phyloP scores from a whole-genome alignment of 164 flowering plant genomes.

The Dillenia suffruticosa region DNA sequence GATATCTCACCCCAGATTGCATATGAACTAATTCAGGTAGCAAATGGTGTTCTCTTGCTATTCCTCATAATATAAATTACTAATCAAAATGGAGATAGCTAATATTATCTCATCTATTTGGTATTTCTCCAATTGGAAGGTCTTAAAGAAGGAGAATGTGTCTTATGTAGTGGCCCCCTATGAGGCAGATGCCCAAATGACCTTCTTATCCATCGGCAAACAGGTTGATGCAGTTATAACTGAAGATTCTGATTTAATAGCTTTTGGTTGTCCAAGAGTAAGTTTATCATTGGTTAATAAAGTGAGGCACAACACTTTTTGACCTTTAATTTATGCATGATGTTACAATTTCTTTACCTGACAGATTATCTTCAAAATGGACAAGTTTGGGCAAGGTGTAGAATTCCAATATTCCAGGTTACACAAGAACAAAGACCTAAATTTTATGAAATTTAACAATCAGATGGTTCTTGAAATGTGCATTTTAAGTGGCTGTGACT shows the following conservation, averaged over 20 bases:
- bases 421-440: conserved; percentile 68
- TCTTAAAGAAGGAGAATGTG: conserved; percentile 71
- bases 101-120: conserved; percentile 2
- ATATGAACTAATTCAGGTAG: conserved; percentile 77
- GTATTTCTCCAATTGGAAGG: conserved; percentile 40
- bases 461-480: conserved; percentile 99
- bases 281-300: conserved; percentile 24
- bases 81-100: background rate
- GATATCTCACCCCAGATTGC: conserved; percentile 91
- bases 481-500: conserved; percentile 96
- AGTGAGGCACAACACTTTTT: conserved; percentile 2
- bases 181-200: conserved; percentile 99
- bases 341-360: conserved; percentile 1
- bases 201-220: conserved; percentile 75
- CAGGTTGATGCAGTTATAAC: conserved; percentile 88
- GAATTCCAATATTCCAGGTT: conserved; percentile 62
- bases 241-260: conserved; percentile 94
- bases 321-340: background rate
- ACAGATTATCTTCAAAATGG: conserved; percentile 96
- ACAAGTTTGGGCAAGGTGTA: conserved; percentile 94
- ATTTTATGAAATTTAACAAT: conserved; percentile 66
- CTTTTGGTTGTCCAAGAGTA: conserved; percentile 96
- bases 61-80: no score
- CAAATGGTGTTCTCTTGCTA: background rate
- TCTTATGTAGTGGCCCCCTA: conserved; percentile 89